Conservation (phyloP, 139 green algal genomes). For the Chlorella vulgaris region DNA sequence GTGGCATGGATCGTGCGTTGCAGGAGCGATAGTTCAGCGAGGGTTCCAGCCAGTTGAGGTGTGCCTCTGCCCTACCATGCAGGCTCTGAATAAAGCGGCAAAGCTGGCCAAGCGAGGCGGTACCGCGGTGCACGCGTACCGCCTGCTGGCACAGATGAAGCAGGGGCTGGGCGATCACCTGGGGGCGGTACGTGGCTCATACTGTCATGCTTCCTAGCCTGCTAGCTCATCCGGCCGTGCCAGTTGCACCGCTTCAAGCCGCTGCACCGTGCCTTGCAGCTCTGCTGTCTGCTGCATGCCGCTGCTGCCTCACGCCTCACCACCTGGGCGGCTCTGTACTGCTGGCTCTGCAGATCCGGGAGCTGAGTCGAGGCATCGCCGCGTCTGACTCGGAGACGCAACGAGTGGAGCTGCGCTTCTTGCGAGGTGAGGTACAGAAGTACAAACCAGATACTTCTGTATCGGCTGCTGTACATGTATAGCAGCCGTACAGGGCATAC, state of each 20-base stretch:
- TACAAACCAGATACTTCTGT: not conserved
- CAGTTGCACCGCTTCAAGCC: not conserved
- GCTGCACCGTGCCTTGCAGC: too few relatives aligned
- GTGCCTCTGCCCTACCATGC: too few relatives aligned
- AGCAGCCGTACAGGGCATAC: too few relatives aligned
- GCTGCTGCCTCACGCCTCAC: too few relatives aligned
- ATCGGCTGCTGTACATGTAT: not conserved
- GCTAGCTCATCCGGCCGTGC: not conserved
- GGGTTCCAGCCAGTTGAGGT: not conserved
- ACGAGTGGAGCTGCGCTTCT: conserved; percentile 70
- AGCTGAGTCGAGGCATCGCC: conserved; percentile 67
- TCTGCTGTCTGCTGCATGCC: too few relatives aligned
- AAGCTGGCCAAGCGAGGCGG: conserved; percentile 40
- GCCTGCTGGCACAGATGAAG: conserved; percentile 49
- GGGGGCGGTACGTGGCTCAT: conserved; percentile 59
- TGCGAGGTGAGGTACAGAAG: conserved; percentile 48
- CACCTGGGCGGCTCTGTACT: too few relatives aligned
- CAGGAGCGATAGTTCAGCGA: too few relatives aligned
- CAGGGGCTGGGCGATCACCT: conserved; percentile 74
- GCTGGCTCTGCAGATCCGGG: not conserved
- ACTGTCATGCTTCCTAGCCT: not conserved
- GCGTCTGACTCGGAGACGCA: conserved; percentile 21
- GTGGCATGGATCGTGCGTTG: too few relatives aligned
- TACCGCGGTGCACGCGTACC: conserved; percentile 33
- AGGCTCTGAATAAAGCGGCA: conserved; percentile 56